Evolutionary conservation across 192 early-diverging fungal genomes (phyloP).

Genomic region (Coemansia umbellata): DNA sequence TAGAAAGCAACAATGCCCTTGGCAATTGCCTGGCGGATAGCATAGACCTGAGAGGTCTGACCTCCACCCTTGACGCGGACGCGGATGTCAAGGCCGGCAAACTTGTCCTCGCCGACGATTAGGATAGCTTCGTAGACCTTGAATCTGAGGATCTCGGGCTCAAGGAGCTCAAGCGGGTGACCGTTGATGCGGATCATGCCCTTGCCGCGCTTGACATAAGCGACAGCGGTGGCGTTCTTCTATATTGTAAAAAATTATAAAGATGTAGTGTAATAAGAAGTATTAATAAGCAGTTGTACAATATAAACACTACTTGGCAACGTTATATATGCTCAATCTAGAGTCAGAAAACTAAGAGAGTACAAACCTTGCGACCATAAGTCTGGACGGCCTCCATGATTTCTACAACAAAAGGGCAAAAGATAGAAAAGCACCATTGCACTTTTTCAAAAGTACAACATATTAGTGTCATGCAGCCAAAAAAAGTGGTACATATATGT

Average conservation of each 20-base stretch:
- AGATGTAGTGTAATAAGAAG: too few species aligned
- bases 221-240: conserved; percentile 99
- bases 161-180: conserved; percentile 89
- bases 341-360: neutral
- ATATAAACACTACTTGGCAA: neutral
- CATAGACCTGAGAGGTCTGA: conserved; percentile 95
- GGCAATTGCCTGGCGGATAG: conserved; percentile 98
- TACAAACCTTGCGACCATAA: conserved; percentile 50
- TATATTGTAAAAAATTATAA: conserved; percentile 28
- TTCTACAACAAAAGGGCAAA: conserved; percentile 16
- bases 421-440: neutral
- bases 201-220: conserved; percentile 95
- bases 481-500: too few species aligned
- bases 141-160: conserved; percentile 95
- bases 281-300: neutral
- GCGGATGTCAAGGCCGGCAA: conserved; percentile 94
- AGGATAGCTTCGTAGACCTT: conserved; percentile 99
- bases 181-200: conserved; percentile 99
- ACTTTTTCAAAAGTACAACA: neutral
- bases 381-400: conserved; percentile 55
- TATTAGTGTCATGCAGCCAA: too few species aligned
- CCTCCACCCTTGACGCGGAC: conserved; percentile 97
- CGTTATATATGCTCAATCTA: neutral
- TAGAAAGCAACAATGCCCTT: conserved; percentile 99
- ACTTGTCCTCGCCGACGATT: conserved; percentile 93